These are phyloP conservation scores for Mallotus nudiflorus DNA, from an alignment of 345 rosid genomes.

Conservation along the genomic window DNA sequence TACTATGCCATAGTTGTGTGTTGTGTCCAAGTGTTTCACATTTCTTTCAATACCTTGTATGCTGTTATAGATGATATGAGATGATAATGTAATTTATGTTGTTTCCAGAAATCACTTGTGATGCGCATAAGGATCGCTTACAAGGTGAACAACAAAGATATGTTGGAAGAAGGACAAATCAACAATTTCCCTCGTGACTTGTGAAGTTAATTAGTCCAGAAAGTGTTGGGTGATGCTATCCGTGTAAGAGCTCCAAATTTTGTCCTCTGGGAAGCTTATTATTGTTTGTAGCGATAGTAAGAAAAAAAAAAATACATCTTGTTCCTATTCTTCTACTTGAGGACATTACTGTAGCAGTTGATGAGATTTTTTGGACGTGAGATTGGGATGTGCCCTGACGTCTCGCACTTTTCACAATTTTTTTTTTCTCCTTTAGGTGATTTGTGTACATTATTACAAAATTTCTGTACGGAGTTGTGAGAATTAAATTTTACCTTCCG, in stretches of 20 bases:
- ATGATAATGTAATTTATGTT: conserved; percentile 15
- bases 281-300: conserved; percentile 35
- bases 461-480: conserved; percentile 41
- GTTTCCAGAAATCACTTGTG: conserved; percentile 83
- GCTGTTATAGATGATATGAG: background rate
- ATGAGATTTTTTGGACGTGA: conserved; percentile 9
- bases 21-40: background rate
- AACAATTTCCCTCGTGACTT: conserved; percentile 80
- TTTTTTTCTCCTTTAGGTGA: conserved; percentile 24
- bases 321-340: conserved; percentile 25
- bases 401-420: conserved; percentile 11
- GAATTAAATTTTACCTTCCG: conserved; percentile 38
- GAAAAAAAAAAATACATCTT: conserved; percentile 8
- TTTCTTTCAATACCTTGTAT: background rate
- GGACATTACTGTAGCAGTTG: conserved; percentile 22
- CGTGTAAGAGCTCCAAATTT: conserved; percentile 13
- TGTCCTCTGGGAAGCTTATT: conserved; percentile 22
- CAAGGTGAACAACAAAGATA: conserved; percentile 72
- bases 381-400: conserved; percentile 29
- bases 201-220: conserved; percentile 40
- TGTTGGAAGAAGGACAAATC: conserved; percentile 91
- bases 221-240: conserved; percentile 13
- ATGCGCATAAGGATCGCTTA: conserved; percentile 92
- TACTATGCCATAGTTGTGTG: too few species aligned
- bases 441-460: conserved; percentile 54